Percentiles rank a stretch among this genome's conserved stretches.
These are phyloP conservation scores for Syzygium oleosum DNA, from an alignment of 345 rosid genomes.

Conservation along the genomic window DNA sequence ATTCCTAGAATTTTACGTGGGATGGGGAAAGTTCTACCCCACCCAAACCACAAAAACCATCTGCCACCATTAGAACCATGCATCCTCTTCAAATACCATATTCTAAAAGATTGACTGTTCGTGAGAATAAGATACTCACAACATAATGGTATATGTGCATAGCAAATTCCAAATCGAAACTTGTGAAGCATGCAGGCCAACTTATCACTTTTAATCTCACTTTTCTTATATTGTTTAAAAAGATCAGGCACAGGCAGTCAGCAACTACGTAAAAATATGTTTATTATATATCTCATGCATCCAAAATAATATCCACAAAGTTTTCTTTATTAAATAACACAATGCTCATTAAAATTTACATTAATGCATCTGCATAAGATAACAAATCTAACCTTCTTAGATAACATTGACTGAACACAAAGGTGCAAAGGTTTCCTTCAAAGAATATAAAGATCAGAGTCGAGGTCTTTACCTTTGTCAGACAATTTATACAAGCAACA, in stretches of 20 bases:
- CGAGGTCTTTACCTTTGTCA: constrained; percentile 64
- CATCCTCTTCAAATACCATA: background rate
- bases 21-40: background rate
- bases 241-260: background rate
- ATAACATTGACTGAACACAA: background rate
- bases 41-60: background rate
- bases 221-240: background rate
- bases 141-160: background rate
- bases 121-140: background rate
- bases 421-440: background rate
- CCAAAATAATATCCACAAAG: background rate
- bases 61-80: background rate
- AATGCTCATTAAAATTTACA: background rate
- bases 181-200: background rate
- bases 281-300: background rate
- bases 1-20: background rate
- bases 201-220: background rate
- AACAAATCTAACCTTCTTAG: background rate
- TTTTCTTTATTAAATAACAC: background rate
- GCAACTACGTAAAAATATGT: background rate
- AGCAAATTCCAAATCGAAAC: background rate
- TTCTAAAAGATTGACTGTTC: background rate
- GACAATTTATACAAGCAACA: constrained; percentile 81
- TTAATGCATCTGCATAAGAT: background rate
- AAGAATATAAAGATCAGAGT: background rate